Base-by-base conservation (phyloP, 2,329 filamentous ascomycete species). In the Trichoderma guizhouense region DNA sequence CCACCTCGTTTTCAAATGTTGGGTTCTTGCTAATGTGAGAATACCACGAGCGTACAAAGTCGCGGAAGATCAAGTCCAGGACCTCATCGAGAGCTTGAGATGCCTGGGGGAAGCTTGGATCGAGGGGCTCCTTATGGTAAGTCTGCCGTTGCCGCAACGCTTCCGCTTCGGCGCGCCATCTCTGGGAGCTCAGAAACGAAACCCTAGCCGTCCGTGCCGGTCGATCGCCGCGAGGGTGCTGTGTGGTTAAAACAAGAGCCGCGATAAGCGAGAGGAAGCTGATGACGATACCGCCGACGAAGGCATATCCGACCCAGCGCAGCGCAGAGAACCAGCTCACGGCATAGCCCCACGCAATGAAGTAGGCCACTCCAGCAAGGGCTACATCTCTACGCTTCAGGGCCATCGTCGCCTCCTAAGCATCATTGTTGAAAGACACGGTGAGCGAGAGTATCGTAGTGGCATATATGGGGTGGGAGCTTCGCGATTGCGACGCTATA, bases 41-140 rank as follows among this genome's bases (percentile, higher is more conserved):
- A 81, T 98, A 98, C 96, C 96, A 99, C 61, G 91, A 91, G 72
- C 88, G 89, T 71, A 99, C 89, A 79, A 97, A 98, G 80, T 98
- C 94, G 74, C 93, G 88, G 74, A 94, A 82, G 67, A 97, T 88
- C 67, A 94, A 84, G 65, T 91, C 89, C 58, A 99, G 87, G 36
- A 98, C 83, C 67, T 90, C 88, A 81, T 98, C 94, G 74, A 98
- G 84, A 60, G 92, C 92, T 76, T 91, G 88, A 14, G 94, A 97
- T 69, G 98, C 89, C 72, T 90, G 87, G 76, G 91, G 90, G 24
- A 93, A 95, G 68, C 91, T 87, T 71, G 92, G 88, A 78, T 94
- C 94, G 73, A 99, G 86, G 14, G 92, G 89, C 67, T 87, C 83
- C 74, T 89, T 87, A 75, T 88, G 84, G 82, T 97, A 96, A 58